Percentiles rank a stretch among this genome's conserved stretches.
phyloP scores from a whole-genome alignment of 176 grass and related monocot species.

The Cymbopogon citratus region DNA sequence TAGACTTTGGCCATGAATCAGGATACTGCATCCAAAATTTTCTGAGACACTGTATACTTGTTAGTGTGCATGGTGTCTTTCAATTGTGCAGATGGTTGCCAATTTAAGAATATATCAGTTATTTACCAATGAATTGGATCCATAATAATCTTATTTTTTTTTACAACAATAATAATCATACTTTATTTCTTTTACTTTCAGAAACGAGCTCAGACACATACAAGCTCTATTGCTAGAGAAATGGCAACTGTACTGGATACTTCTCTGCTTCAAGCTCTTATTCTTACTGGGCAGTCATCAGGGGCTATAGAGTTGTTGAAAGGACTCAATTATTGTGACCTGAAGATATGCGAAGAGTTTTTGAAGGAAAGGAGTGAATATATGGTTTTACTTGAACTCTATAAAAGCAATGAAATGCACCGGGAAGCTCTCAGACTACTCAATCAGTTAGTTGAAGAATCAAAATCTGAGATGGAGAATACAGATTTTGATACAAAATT shows the following conservation, averaged over 20 bases:
- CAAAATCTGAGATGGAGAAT: slow-evolving; percentile 48
- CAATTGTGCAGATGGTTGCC: slow-evolving; percentile 17
- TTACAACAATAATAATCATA: slow-evolving; percentile 22
- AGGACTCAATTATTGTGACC: slow-evolving; percentile 84
- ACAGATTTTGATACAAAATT: slow-evolving; percentile 64
- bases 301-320: slow-evolving; percentile 59
- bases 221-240: slow-evolving; percentile 90
- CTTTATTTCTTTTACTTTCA: slow-evolving; percentile 31
- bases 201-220: slow-evolving; percentile 61
- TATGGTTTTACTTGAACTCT: slow-evolving; percentile 82
- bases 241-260: slow-evolving; percentile 86
- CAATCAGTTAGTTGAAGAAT: slow-evolving; percentile 89
- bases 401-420: slow-evolving; percentile 88
- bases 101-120: slow-evolving; percentile 8
- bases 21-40: slow-evolving; percentile 11
- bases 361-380: slow-evolving; percentile 71
- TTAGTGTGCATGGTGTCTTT: background rate
- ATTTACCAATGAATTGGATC: slow-evolving; percentile 12
- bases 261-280: slow-evolving; percentile 88
- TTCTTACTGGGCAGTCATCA: slow-evolving; percentile 77
- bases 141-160: slow-evolving; percentile 24
- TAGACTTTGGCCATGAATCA: slow-evolving; percentile 4
- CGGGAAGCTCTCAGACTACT: slow-evolving; percentile 84
- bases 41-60: background rate
- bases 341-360: slow-evolving; percentile 88